Percentiles rank a stretch among this genome's conserved stretches.
Evolutionary conservation across 768 basidiomycete species (phyloP).

Genomic region (Rhodotorula graminis): DNA sequence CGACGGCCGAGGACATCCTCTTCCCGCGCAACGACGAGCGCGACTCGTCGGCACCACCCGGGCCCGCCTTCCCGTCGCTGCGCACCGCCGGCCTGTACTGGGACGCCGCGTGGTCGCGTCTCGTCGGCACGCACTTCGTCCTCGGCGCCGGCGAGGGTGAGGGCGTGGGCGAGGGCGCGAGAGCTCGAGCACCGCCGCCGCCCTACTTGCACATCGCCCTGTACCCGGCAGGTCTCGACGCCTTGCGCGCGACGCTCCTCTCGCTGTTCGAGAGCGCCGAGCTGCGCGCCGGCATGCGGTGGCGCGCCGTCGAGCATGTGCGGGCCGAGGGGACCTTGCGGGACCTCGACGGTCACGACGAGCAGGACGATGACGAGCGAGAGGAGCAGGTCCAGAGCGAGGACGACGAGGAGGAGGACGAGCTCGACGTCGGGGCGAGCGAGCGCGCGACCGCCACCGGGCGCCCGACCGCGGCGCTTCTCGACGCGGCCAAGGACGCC

Average conservation of each 20-base stretch:
- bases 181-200: background rate
- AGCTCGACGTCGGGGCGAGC: background rate
- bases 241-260: background rate
- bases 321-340: conserved; percentile 3
- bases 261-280: background rate
- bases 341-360: background rate
- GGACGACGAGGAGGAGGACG: background rate
- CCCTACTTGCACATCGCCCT: conserved; percentile 8
- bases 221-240: conserved; percentile 6
- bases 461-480: background rate
- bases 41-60: background rate
- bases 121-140: conserved; percentile 2
- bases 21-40: background rate
- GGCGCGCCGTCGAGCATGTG: conserved; percentile 1
- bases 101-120: conserved; percentile 10
- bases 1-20: background rate
- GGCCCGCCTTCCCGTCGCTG: background rate
- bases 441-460: background rate
- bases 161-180: too few species aligned
- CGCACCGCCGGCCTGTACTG: conserved; percentile 11
- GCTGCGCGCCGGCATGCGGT: background rate
- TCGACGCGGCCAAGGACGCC: background rate
- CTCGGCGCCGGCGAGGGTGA: background rate
- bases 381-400: too few species aligned
- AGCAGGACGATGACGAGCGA: background rate